Evolutionary conservation across 2,329 filamentous ascomycete genomes (phyloP).

Genomic region (Arthroderma sp.): DNA sequence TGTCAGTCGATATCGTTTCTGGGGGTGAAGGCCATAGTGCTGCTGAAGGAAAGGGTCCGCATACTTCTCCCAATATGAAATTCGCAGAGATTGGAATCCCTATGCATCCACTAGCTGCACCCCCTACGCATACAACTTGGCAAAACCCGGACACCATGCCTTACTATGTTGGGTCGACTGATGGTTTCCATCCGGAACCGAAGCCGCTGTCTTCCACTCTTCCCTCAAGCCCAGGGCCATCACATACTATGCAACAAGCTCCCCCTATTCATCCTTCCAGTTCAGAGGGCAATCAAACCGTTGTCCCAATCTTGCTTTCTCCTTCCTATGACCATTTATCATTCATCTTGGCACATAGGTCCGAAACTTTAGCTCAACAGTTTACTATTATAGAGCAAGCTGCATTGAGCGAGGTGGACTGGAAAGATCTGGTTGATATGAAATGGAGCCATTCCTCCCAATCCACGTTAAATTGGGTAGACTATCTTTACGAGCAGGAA

Average conservation of each 20-base stretch:
- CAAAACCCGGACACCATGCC: slow-evolving; percentile 25
- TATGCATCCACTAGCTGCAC: slow-evolving; percentile 32
- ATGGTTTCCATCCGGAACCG: too few relatives aligned
- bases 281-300: not conserved
- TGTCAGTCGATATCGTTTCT: slow-evolving; percentile 40
- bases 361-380: slow-evolving; percentile 48
- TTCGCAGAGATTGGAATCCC: slow-evolving; percentile 30
- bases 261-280: not conserved
- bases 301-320: slow-evolving; percentile 10
- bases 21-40: slow-evolving; percentile 21
- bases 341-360: slow-evolving; percentile 51
- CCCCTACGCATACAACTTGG: slow-evolving; percentile 30
- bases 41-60: slow-evolving; percentile 18
- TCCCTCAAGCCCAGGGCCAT: too few relatives aligned
- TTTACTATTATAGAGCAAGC: slow-evolving; percentile 54
- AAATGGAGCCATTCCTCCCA: slow-evolving; percentile 46
- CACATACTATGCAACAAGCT: too few relatives aligned
- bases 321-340: slow-evolving; percentile 36
- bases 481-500: slow-evolving; percentile 41
- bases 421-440: slow-evolving; percentile 53
- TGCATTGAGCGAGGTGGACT: slow-evolving; percentile 52
- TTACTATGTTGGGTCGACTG: slow-evolving; percentile 10
- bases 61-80: slow-evolving; percentile 21
- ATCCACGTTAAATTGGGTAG: slow-evolving; percentile 45
- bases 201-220: too few relatives aligned